Percentiles rank a stretch among this genome's conserved stretches.
Evolutionary conservation across 371 early-diverging fungal species (phyloP).

Genomic region (Mortierella sp.): DNA sequence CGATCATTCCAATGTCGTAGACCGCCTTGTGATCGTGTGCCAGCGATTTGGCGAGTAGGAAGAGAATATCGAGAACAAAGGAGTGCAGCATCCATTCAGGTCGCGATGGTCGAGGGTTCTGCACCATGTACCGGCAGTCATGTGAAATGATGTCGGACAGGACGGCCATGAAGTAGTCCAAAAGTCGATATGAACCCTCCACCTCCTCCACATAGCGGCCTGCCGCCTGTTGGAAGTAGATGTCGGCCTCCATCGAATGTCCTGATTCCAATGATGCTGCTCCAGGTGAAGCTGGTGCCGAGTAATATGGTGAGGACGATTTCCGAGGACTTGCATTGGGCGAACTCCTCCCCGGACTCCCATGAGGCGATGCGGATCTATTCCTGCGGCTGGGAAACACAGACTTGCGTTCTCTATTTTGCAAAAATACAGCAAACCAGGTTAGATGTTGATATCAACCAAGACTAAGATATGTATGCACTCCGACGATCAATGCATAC

Average conservation of each 20-base stretch:
- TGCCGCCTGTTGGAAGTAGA: slow-evolving; percentile 14
- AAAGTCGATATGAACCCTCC: slow-evolving; percentile 32
- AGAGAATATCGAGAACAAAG: slow-evolving; percentile 64
- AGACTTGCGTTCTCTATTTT: slow-evolving; percentile 20
- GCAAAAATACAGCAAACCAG: too few species aligned
- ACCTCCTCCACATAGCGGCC: slow-evolving; percentile 39
- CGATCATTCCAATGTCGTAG: slow-evolving; percentile 50
- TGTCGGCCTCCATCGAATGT: slow-evolving; percentile 38
- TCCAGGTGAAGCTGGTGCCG: slow-evolving; percentile 31
- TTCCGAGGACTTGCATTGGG: slow-evolving; percentile 25
- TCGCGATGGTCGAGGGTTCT: slow-evolving; percentile 67
- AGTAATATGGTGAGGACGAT: slow-evolving; percentile 10
- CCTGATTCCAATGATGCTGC: slow-evolving; percentile 33
- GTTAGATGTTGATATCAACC: too few species aligned
- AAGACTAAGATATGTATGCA: too few species aligned
- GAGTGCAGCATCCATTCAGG: slow-evolving; percentile 70
- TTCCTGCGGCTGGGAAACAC: slow-evolving; percentile 25
- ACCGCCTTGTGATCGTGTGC: slow-evolving; percentile 46
- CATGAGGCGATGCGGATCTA: slow-evolving; percentile 38
- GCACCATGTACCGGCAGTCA: slow-evolving; percentile 67
- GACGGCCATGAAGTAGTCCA: slow-evolving; percentile 56
- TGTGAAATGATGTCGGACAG: slow-evolving; percentile 67
- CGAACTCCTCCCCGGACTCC: slow-evolving; percentile 5
- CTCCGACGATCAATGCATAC: neutral
- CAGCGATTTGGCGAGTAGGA: slow-evolving; percentile 30